Conservation (phyloP, 2,329 filamentous ascomycete species). For the Pseudocercospora fijiensis region DNA sequence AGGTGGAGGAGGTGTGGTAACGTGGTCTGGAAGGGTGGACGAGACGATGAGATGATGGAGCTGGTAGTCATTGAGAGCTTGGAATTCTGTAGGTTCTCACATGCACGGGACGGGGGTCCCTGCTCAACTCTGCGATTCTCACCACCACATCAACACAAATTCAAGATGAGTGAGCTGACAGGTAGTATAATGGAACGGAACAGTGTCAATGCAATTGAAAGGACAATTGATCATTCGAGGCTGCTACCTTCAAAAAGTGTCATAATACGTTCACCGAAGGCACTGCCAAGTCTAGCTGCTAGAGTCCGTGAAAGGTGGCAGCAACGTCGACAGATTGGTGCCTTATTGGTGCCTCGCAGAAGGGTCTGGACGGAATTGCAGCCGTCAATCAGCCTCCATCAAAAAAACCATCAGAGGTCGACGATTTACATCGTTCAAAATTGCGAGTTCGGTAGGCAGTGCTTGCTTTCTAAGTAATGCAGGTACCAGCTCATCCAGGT, state of each 20-base stretch:
- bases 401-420: background rate
- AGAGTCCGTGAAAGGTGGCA: constrained; percentile 5
- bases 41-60: background rate
- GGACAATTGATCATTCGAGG: background rate
- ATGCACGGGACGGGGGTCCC: constrained; percentile 7
- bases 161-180: background rate
- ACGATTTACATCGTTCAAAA: background rate
- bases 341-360: background rate
- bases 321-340: background rate
- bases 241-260: background rate
- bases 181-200: background rate
- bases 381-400: background rate
- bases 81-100: constrained; percentile 11
- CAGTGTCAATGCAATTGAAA: background rate
- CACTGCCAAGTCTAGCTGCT: background rate
- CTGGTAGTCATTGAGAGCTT: background rate
- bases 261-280: background rate
- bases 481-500: background rate
- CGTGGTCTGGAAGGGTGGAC: background rate
- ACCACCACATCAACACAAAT: background rate
- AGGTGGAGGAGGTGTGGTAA: constrained; percentile 1
- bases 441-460: background rate
- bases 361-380: background rate
- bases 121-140: background rate
- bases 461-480: background rate